Evolutionary conservation across 176 grass and related monocot genomes (phyloP), one percentile per base, ranked within the genome.

Genomic region (Triticum timopheevii): DNA sequence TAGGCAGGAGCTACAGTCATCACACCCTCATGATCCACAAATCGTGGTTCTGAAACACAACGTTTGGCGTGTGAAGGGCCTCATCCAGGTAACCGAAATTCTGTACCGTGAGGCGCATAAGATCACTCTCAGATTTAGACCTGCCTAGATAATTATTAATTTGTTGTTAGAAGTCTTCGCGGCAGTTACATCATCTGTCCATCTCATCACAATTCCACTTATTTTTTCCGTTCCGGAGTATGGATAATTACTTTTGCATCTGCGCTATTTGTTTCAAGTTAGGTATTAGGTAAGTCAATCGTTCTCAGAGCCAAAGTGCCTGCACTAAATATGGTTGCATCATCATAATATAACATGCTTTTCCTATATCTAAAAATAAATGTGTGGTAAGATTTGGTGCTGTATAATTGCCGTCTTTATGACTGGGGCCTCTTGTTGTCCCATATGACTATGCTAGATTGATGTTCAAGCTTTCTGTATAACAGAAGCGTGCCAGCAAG

Each of bases 21-120:
- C 84, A 68, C 95, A 97, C 92, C 95, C 95, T 83, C 74, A 94
- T 85, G 95, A 97, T 89, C 82, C 92, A 38, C 92, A 90, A 13
- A 90, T 97, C 45, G 92, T 97, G 82, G 86, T 97, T 82, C 89
- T 97, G 9, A 97, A 94, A 78, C 95, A 97, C 87, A 93, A 97
- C 24, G 92, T 97, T 52, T 97, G 95, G 95, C 95, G 95, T 15
- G 90, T 97, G 77, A 97, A 97, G 86, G 95, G 95, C 62, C 69
- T 97, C 79, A 97, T 97, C 49, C 95, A 97, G 95, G 95, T 92
- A 88, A 12, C 49, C 3, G 70, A 78, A 88, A 8, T 28, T 82
- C 39, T 85, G 8, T 63, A 56, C 62, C 42, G 36, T 25, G 64
- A 42, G 47, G 13, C 3, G 4, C 3, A 5, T 35, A 77, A 70